phyloP scores from a whole-genome alignment of 495 filamentous ascomycete species.

The Podospora australis region DNA sequence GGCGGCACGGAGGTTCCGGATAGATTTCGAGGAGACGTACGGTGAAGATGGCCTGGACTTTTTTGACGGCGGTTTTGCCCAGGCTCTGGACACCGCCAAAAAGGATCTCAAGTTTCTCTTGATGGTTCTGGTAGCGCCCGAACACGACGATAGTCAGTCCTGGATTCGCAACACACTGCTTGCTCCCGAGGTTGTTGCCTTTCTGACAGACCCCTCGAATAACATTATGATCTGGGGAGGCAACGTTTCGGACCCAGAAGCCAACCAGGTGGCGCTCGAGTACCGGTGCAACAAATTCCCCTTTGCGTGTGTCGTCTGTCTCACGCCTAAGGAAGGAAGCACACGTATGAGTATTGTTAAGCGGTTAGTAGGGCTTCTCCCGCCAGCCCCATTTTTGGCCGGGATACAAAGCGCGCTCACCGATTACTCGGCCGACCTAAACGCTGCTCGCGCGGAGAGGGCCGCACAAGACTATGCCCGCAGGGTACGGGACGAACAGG shows the following conservation, averaged over 20 bases:
- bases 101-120: constrained; percentile 84
- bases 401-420: constrained; percentile 64
- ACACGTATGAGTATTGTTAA: constrained; percentile 82
- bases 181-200: constrained; percentile 62
- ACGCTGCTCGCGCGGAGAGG: constrained; percentile 60
- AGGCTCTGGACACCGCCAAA: constrained; percentile 82
- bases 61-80: constrained; percentile 80
- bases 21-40: constrained; percentile 93
- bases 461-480: constrained; percentile 70
- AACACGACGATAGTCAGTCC: constrained; percentile 84
- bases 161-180: constrained; percentile 81
- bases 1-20: constrained; percentile 78
- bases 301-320: constrained; percentile 74
- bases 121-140: constrained; percentile 77
- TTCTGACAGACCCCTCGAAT: constrained; percentile 63
- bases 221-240: constrained; percentile 87
- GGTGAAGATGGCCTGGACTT: constrained; percentile 63
- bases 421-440: constrained; percentile 62
- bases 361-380: constrained; percentile 62
- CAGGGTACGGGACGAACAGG: constrained; percentile 73
- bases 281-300: constrained; percentile 86
- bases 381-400: constrained; percentile 59
- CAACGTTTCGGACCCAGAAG: constrained; percentile 83
- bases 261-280: constrained; percentile 80
- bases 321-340: constrained; percentile 72